Evolutionary conservation across 2,329 filamentous ascomycete genomes (phyloP).

Genomic region (Phaeosphaeriaceae sp.): DNA sequence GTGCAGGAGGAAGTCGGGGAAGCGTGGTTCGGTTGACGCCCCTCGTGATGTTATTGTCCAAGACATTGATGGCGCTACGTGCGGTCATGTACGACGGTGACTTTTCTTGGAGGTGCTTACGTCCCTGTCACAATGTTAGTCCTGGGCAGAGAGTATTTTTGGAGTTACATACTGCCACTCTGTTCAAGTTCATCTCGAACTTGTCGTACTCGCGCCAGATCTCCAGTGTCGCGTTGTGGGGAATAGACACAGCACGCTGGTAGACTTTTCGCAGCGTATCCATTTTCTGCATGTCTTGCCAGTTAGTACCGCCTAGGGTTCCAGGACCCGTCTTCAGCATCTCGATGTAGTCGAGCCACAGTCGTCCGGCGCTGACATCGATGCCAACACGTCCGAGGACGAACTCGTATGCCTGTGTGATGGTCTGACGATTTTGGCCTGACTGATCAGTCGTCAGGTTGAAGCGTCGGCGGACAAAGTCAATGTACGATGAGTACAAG

Average conservation of each 20-base stretch:
- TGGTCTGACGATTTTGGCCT: conserved; percentile 77
- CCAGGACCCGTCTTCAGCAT: conserved; percentile 91
- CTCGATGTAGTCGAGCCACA: conserved; percentile 95
- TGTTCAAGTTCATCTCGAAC: conserved; percentile 94
- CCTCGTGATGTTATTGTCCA: conserved; percentile 90
- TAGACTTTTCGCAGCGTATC: conserved; percentile 91
- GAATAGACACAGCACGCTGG: conserved; percentile 85
- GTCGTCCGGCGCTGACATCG: conserved; percentile 85
- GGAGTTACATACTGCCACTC: conserved; percentile 74
- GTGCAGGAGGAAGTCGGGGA: conserved; percentile 80
- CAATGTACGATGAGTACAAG: conserved; percentile 91
- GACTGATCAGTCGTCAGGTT: conserved; percentile 81
- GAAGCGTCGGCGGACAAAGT: conserved; percentile 91
- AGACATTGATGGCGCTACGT: conserved; percentile 83
- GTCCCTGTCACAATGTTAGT: conserved; percentile 66
- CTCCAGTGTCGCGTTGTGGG: conserved; percentile 80
- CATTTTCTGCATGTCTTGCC: conserved; percentile 99
- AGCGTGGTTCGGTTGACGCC: conserved; percentile 78
- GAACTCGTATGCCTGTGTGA: conserved; percentile 89
- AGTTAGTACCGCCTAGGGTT: conserved; percentile 80
- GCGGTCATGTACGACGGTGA: conserved; percentile 97
- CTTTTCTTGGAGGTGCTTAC: conserved; percentile 92
- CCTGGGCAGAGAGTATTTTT: not conserved
- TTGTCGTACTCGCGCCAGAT: conserved; percentile 98
- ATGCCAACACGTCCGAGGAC: conserved; percentile 88